These are phyloP conservation scores for Wickerhamiella dianesei DNA, from an alignment of 805 yeast genomes.

Conservation along the genomic window DNA sequence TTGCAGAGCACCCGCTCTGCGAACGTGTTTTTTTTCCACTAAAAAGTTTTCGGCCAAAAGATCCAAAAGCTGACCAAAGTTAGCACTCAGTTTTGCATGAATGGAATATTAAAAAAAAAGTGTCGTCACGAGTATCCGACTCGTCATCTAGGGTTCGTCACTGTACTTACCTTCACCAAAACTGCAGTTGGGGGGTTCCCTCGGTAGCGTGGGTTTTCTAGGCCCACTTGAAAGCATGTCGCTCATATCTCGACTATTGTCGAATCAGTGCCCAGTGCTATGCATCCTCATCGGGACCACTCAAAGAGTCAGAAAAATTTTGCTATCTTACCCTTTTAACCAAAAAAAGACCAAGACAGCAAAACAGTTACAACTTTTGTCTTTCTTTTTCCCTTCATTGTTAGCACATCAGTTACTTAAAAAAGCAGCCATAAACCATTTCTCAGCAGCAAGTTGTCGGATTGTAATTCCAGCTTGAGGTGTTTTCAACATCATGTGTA, in stretches of 20 bases:
- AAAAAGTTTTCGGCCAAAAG: too few species aligned
- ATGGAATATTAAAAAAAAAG: slow-evolving; percentile 56
- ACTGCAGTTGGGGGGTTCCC: slow-evolving; percentile 20
- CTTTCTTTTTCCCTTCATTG: slow-evolving; percentile 2
- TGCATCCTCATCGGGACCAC: slow-evolving; percentile 52
- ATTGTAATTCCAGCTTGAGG: slow-evolving; percentile 93
- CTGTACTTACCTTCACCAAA: slow-evolving; percentile 19
- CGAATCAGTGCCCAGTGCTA: slow-evolving; percentile 98
- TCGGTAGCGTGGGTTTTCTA: slow-evolving; percentile 96
- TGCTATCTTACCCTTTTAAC: not conserved
- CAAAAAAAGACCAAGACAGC: slow-evolving; percentile 1
- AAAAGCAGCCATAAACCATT: slow-evolving; percentile 30
- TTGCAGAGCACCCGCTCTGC: not conserved
- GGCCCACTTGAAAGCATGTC: slow-evolving; percentile 94
- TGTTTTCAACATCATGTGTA: slow-evolving; percentile 36
- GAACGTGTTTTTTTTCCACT: not conserved
- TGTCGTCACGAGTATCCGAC: slow-evolving; percentile 96
- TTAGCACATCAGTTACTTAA: slow-evolving; percentile 22
- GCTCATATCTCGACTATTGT: slow-evolving; percentile 42
- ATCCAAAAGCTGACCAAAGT: slow-evolving; percentile 6
- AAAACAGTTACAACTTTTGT: not conserved
- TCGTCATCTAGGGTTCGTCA: slow-evolving; percentile 85
- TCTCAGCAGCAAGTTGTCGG: slow-evolving; percentile 75
- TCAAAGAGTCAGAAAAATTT: not conserved
- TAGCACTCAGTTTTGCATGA: slow-evolving; percentile 75